Conservation (phyloP, 352 stramenopile species). For the Globisporangium echinulatum region DNA sequence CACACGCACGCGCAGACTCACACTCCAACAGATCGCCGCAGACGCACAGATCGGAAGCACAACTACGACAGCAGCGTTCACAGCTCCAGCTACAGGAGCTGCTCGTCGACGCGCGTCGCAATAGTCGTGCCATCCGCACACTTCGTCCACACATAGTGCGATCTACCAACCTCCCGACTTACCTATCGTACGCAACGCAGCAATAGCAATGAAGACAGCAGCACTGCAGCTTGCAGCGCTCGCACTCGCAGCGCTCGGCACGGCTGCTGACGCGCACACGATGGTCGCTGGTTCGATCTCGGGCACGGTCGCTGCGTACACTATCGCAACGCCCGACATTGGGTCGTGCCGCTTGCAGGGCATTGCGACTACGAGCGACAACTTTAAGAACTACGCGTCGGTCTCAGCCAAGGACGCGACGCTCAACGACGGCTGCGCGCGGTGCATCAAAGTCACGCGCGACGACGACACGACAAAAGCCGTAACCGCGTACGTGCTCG, state of each 20-base stretch:
- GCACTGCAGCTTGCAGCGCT: constrained; percentile 5
- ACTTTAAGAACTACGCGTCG: constrained; percentile 78
- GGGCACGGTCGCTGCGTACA: constrained; percentile 36
- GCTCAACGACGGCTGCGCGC: constrained; percentile 56
- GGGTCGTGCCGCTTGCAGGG: constrained; percentile 70
- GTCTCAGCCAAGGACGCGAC: constrained; percentile 47
- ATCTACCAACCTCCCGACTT: no score
- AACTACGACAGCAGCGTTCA: no score
- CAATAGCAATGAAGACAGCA: background rate
- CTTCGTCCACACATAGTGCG: no score
- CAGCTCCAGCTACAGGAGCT: background rate
- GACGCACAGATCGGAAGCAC: no score
- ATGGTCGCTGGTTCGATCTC: constrained; percentile 9
- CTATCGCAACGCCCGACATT: constrained; percentile 50
- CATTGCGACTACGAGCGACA: constrained; percentile 44
- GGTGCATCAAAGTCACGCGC: constrained; percentile 66
- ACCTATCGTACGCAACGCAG: background rate
- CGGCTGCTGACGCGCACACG: background rate
- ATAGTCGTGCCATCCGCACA: no score
- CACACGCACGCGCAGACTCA: no score
- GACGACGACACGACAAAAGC: constrained; percentile 34
- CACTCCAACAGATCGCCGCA: no score
- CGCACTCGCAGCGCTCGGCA: constrained; percentile 3
- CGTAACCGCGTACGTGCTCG: constrained; percentile 64
- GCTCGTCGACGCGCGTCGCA: no score